Evolutionary conservation across 2,329 filamentous ascomycete genomes (phyloP).

Genomic region (Aspergillus sp.): DNA sequence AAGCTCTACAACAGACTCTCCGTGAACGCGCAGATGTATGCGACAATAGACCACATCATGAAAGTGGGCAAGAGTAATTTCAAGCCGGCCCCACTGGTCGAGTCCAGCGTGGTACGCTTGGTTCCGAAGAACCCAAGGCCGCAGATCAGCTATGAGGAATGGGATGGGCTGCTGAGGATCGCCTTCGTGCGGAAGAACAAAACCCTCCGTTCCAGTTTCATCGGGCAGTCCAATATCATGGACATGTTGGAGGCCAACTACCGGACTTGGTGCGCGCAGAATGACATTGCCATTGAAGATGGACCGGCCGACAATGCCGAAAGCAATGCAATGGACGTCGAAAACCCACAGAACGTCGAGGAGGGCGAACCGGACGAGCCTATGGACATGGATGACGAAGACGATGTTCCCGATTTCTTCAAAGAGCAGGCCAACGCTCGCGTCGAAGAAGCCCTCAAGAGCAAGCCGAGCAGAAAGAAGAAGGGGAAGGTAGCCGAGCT

Average conservation of each 20-base stretch:
- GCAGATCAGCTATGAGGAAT: constrained; percentile 86
- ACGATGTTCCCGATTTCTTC: constrained; percentile 78
- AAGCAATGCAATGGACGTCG: constrained; percentile 28
- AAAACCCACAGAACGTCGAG: constrained; percentile 24
- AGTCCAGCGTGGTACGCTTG: constrained; percentile 81
- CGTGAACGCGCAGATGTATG: constrained; percentile 92
- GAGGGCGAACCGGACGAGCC: constrained; percentile 42
- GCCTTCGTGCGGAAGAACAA: constrained; percentile 86
- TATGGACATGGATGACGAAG: constrained; percentile 44
- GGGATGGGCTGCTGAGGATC: constrained; percentile 79
- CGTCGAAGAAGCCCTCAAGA: constrained; percentile 30
- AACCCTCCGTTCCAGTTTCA: constrained; percentile 70
- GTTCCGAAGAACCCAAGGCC: constrained; percentile 79
- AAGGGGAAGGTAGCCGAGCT: constrained; percentile 72
- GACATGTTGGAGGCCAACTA: constrained; percentile 82
- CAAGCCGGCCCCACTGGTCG: constrained; percentile 85
- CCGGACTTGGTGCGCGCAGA: constrained; percentile 78
- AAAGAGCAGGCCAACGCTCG: constrained; percentile 46
- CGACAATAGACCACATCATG: constrained; percentile 63
- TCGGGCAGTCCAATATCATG: constrained; percentile 71
- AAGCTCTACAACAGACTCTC: constrained; percentile 81
- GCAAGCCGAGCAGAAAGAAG: constrained; percentile 53
- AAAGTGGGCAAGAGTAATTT: constrained; percentile 97
- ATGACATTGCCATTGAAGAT: constrained; percentile 70
- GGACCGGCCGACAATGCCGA: constrained; percentile 33